These are phyloP conservation scores for Gossypium herbaceum DNA, from an alignment of 345 rosid genomes.

Conservation along the genomic window DNA sequence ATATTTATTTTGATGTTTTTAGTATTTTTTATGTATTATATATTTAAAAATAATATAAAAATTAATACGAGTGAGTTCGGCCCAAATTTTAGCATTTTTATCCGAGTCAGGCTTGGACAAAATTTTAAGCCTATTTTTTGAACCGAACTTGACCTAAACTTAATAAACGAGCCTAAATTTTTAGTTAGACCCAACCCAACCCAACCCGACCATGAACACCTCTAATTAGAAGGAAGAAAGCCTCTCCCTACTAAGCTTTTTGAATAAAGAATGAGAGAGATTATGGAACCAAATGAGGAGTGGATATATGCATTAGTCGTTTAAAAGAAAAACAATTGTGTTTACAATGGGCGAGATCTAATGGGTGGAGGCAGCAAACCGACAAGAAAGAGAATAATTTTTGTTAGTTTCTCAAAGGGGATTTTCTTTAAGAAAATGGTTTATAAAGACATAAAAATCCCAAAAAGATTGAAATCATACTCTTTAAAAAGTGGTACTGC, in stretches of 20 bases:
- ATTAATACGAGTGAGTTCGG: fast-evolving
- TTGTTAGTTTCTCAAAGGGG: conserved; percentile 17
- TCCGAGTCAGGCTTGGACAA: no score
- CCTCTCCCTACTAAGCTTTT: no score
- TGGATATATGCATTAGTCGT: background rate
- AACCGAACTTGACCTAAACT: fast-evolving
- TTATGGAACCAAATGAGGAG: no score
- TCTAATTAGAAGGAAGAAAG: no score
- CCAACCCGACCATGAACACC: no score
- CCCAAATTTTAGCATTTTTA: no score
- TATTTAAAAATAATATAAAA: no score
- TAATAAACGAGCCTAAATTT: fast-evolving
- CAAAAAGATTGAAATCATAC: conserved; percentile 31
- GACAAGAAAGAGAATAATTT: conserved; percentile 25
- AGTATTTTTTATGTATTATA: no score
- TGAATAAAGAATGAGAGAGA: no score
- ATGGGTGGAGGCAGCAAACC: conserved; percentile 26
- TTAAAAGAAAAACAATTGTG: background rate
- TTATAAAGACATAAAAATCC: conserved; percentile 17
- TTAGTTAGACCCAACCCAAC: fast-evolving
- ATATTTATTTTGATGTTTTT: no score
- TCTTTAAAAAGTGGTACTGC: background rate
- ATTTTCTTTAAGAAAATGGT: conserved; percentile 5
- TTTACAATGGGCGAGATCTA: conserved; percentile 7
- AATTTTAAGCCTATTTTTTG: no score